phyloP scores from a whole-genome alignment of 306 rosid species.

The Adenanthera pavonina region DNA sequence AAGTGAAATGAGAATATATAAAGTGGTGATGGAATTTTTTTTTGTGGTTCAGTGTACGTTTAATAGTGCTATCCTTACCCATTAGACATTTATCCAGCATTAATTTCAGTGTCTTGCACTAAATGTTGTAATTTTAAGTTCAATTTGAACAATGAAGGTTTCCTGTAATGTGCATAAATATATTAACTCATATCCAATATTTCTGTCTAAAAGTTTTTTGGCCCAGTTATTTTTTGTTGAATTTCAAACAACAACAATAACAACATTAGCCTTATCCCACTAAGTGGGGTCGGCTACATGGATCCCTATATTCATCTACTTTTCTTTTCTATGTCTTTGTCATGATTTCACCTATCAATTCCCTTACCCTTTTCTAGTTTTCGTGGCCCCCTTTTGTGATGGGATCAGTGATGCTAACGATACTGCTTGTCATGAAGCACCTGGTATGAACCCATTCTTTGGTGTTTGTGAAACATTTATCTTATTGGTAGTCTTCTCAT shows the following conservation, averaged over 20 bases:
- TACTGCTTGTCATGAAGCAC: conserved; percentile 87
- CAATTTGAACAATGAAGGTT: not conserved
- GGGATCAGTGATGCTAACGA: conserved; percentile 83
- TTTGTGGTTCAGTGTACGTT: conserved; percentile 9
- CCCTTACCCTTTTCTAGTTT: conserved; percentile 74
- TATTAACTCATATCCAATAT: conserved; percentile 10
- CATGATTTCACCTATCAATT: conserved; percentile 33
- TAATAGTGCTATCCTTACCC: not conserved
- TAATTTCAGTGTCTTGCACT: not conserved
- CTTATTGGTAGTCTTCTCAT: conserved; percentile 37
- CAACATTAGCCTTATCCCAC: too few relatives aligned
- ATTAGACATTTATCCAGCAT: conserved; percentile 3
- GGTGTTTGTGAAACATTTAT: conserved; percentile 34
- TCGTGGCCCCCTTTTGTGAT: conserved; percentile 91
- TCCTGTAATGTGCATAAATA: not conserved
- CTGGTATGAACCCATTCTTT: conserved; percentile 64
- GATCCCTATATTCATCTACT: conserved; percentile 11
- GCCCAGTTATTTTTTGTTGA: not conserved
- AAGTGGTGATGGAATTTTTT: not conserved
- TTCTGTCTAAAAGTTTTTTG: not conserved
- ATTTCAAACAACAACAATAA: not conserved
- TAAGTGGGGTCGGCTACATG: too few relatives aligned
- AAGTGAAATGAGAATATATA: not conserved
- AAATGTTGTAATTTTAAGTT: conserved; percentile 18
- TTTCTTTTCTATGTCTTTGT: conserved; percentile 8